These are phyloP conservation scores for Apophysomyces ossiformis DNA, from an alignment of 371 early-diverging fungal species.

Conservation along the genomic window DNA sequence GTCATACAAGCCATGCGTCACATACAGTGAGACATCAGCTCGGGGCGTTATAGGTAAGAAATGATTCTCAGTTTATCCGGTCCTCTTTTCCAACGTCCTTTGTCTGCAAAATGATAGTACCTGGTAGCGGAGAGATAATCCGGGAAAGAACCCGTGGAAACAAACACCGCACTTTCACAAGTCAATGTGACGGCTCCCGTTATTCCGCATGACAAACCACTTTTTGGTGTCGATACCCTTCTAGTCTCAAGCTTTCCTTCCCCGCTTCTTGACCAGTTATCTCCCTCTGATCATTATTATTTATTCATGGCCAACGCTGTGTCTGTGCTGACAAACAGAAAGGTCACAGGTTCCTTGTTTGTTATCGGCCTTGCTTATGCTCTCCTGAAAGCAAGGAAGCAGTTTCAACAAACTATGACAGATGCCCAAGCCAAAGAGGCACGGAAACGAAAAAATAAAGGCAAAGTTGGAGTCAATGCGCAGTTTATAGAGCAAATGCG, in stretches of 20 bases:
- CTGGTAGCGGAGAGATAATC: slow-evolving; percentile 17
- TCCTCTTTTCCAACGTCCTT: slow-evolving; percentile 11
- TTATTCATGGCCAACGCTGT: slow-evolving; percentile 38
- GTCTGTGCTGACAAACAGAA: slow-evolving; percentile 38
- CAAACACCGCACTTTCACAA: too few species aligned
- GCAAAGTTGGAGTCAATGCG: slow-evolving; percentile 66
- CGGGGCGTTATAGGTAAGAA: slow-evolving; percentile 12
- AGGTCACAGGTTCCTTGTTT: slow-evolving; percentile 30
- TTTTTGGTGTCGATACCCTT: too few species aligned
- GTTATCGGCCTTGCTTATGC: slow-evolving; percentile 46
- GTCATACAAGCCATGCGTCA: too few species aligned
- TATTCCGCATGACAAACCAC: too few species aligned
- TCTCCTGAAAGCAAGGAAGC: slow-evolving; percentile 35
- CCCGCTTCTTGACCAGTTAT: slow-evolving; percentile 4
- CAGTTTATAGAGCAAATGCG: slow-evolving; percentile 81
- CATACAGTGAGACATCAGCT: too few species aligned
- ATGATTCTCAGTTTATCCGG: slow-evolving; percentile 37
- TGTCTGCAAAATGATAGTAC: slow-evolving; percentile 30
- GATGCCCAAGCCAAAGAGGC: slow-evolving; percentile 12
- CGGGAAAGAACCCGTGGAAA: too few species aligned
- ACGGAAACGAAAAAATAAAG: slow-evolving; percentile 27
- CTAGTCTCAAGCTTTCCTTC: slow-evolving; percentile 10
- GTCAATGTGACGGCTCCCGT: too few species aligned
- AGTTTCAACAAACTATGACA: slow-evolving; percentile 24
- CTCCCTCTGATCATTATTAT: background rate